phyloP scores from a whole-genome alignment of 2,329 filamentous ascomycete species.

The Mollisia scopiformis region DNA sequence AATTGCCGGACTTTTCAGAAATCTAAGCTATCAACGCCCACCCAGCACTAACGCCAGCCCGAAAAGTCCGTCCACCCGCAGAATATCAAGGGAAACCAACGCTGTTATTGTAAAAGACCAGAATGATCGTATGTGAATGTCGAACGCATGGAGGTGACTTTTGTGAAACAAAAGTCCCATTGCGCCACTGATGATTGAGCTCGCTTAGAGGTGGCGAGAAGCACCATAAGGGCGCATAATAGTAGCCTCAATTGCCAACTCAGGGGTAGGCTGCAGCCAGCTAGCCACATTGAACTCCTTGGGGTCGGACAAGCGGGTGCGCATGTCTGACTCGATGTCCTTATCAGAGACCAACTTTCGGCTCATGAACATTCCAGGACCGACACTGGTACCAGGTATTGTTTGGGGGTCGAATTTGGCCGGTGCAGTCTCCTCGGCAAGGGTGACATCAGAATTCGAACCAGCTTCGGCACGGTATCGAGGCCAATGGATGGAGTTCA shows the following conservation, averaged over 20 bases:
- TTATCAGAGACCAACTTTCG: not conserved
- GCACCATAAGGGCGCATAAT: not conserved
- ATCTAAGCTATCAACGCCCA: too few relatives aligned
- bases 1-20: too few relatives aligned
- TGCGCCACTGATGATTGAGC: too few relatives aligned
- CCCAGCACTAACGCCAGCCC: too few relatives aligned
- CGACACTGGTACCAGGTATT: not conserved
- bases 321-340: not conserved
- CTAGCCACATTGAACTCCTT: not conserved
- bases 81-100: too few relatives aligned
- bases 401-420: not conserved
- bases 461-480: not conserved
- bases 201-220: not conserved
- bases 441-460: not conserved
- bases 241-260: not conserved
- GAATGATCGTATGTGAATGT: too few relatives aligned
- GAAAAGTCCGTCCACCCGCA: too few relatives aligned
- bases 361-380: not conserved
- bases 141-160: too few relatives aligned
- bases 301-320: not conserved
- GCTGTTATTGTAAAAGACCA: too few relatives aligned
- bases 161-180: too few relatives aligned
- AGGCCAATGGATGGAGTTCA: not conserved
- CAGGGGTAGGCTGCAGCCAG: not conserved
- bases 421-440: not conserved